phyloP scores from a whole-genome alignment of 176 grass and related monocot species.

The Pontederia crassipes region DNA sequence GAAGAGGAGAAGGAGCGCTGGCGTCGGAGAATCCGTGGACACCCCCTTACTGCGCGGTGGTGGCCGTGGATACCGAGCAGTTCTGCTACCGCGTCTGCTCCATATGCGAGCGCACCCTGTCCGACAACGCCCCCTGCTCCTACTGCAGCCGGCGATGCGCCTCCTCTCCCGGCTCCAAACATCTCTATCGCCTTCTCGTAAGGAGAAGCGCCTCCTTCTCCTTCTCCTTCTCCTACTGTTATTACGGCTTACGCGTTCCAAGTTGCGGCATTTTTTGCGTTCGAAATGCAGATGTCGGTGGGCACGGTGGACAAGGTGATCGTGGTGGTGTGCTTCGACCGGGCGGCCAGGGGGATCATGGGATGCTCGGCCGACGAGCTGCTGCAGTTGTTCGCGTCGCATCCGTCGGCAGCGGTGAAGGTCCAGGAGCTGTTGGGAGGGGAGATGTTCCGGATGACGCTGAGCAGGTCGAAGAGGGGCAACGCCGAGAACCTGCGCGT shows the following conservation, averaged over 20 bases:
- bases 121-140: conserved; percentile 20
- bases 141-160: conserved; percentile 15
- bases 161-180: conserved; percentile 5
- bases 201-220: neutral
- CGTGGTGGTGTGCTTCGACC: conserved; percentile 55
- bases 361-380: conserved; percentile 57
- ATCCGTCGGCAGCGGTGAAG: conserved; percentile 23
- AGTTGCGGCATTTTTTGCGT: neutral
- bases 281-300: conserved; percentile 40
- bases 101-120: conserved; percentile 35
- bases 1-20: neutral
- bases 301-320: conserved; percentile 54
- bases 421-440: conserved; percentile 40
- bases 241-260: neutral
- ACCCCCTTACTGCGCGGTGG: conserved; percentile 55
- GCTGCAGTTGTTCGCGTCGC: conserved; percentile 24
- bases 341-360: conserved; percentile 43
- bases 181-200: conserved; percentile 51
- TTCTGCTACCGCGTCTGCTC: conserved; percentile 52
- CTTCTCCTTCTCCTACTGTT: neutral
- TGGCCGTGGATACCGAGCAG: conserved; percentile 37
- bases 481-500: conserved; percentile 44
- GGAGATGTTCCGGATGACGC: conserved; percentile 56
- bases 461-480: conserved; percentile 33
- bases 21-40: conserved; percentile 32